Base-by-base conservation (phyloP, 108 stramenopile species). In the Cyclotella atomus region DNA sequence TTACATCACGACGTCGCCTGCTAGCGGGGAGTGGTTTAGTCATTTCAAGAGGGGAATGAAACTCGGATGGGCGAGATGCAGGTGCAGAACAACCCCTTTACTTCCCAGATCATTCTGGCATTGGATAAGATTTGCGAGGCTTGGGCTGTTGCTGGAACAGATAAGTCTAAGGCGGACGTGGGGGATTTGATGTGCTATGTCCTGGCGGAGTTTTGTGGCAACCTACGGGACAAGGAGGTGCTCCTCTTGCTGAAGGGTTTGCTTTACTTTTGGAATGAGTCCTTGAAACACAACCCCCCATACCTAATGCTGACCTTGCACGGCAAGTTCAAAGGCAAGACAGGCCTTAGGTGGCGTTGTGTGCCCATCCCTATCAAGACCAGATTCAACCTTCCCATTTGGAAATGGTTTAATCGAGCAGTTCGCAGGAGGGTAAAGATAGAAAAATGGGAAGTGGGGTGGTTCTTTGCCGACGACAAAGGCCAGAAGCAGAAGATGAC, bases 271-370 rank as follows among this genome's bases (percentile, higher is more conserved):
- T 73, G 62, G 52, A 25, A 56, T n/a, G 62, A 73, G 36, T 55
- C 72, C 16, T 29, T 20, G 7, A 30, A 7, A 15, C 6, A 30
- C 12, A 20, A 23, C 16, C 9, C 27, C 0, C 52, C 53, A 21
- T 34, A 65, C 53, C 29, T 65, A 0, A 73, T 73, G 63, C 16
- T 73, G 7, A 64, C 53, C 2, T 29, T 73, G 41, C 35, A 56
- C 7, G 72, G 72, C 1, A 45, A 16, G 0, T 73, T 73, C 53
- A 73, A 73, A 45, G 63, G 63, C 3, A 63, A 73, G 25, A 30
- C 19, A 2, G 46, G 27, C 8, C 5, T 34, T 1, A 27, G 70
- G 25, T 71, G 70, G 59, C 70, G 60, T 19, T 59, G 44, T 30
- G 19, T 71, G 16, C 70, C 70, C 2, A 60, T 71, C 10, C 38